Evolutionary conservation across 2,329 filamentous ascomycete genomes (phyloP).

Genomic region (Cladosporium sp.): DNA sequence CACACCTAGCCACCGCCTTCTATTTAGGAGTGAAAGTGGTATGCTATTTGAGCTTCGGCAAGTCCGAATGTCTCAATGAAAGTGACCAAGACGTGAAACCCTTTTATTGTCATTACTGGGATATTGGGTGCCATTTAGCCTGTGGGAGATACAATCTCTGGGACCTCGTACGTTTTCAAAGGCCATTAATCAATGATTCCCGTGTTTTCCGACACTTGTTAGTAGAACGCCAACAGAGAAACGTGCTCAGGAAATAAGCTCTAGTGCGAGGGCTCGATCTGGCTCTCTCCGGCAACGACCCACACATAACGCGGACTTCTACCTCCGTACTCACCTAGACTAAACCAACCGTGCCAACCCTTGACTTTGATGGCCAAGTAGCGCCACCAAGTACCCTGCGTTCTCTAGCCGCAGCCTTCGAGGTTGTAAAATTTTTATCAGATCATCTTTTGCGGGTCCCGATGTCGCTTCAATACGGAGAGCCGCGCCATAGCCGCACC

Average conservation of each 20-base stretch:
- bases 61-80: too few relatives aligned
- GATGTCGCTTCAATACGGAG: background rate
- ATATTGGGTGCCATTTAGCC: too few relatives aligned
- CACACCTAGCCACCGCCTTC: too few relatives aligned
- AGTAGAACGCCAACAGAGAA: background rate
- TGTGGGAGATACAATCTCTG: too few relatives aligned
- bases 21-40: too few relatives aligned
- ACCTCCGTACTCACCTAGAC: background rate
- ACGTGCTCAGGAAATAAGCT: too few relatives aligned
- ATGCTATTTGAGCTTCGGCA: too few relatives aligned
- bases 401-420: background rate
- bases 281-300: background rate
- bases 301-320: background rate
- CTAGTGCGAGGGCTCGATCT: background rate
- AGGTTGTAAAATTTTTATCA: background rate
- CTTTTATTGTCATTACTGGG: too few relatives aligned
- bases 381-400: background rate
- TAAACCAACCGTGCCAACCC: background rate
- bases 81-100: too few relatives aligned
- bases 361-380: background rate
- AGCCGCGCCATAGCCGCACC: background rate
- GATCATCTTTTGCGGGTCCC: slow-evolving; percentile 6
- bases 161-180: too few relatives aligned
- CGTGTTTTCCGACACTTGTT: too few relatives aligned
- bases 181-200: too few relatives aligned